phyloP scores from a whole-genome alignment of 441 rosid species.

The Populus tomentosa region DNA sequence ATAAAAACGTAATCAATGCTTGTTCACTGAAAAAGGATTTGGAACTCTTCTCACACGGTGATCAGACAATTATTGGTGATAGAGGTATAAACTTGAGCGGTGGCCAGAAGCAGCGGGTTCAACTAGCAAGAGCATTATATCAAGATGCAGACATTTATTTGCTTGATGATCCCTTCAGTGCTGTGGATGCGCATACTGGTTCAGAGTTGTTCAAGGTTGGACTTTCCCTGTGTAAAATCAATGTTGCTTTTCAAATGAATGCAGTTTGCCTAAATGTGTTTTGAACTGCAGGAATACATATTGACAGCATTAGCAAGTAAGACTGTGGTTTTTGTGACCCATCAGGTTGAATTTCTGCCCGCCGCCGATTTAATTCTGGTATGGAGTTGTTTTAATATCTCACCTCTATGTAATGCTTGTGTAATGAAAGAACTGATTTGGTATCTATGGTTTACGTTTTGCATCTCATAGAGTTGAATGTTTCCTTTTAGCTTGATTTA shows the following conservation, averaged over 20 bases:
- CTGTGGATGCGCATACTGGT: constrained; percentile 98
- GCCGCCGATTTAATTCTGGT: constrained; percentile 95
- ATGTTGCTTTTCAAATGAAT: constrained; percentile 6
- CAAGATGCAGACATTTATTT: constrained; percentile 98
- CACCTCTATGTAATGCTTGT: not conserved
- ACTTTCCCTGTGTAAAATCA: constrained; percentile 7
- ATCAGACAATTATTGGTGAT: constrained; percentile 98
- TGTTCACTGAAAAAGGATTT: constrained; percentile 94
- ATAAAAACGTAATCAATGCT: constrained; percentile 88
- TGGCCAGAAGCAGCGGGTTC: constrained; percentile 42
- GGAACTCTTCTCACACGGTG: constrained; percentile 96
- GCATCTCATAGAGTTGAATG: not conserved
- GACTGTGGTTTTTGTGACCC: constrained; percentile 94
- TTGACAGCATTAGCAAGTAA: constrained; percentile 76
- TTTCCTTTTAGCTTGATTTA: not conserved
- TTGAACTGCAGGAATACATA: constrained; percentile 84
- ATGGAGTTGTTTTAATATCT: constrained; percentile 15
- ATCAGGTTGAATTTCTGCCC: constrained; percentile 98
- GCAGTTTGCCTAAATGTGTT: constrained; percentile 27
- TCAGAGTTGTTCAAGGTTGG: constrained; percentile 94
- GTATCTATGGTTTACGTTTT: not conserved
- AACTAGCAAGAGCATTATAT: constrained; percentile 98
- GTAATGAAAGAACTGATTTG: not conserved
- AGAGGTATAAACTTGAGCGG: not conserved
- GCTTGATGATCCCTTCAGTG: constrained; percentile 99